These are phyloP conservation scores for Neurospora sp. DNA, from an alignment of 2,329 filamentous ascomycete species.

Conservation along the genomic window DNA sequence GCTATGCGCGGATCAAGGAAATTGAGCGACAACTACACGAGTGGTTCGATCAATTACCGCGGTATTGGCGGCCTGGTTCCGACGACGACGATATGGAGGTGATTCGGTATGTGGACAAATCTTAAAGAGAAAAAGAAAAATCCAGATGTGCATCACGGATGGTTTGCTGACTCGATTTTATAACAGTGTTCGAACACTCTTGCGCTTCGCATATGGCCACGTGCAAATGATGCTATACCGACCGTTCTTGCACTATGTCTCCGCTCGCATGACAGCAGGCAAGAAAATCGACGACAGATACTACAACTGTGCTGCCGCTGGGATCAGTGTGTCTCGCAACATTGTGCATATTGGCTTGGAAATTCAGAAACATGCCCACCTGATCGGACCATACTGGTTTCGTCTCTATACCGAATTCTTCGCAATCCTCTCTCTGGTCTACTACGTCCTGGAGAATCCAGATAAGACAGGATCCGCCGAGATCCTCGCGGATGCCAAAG, in stretches of 20 bases:
- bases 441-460: constrained; percentile 72
- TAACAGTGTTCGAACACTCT: constrained; percentile 55
- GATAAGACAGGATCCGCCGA: constrained; percentile 65
- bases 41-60: constrained; percentile 60
- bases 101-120: constrained; percentile 50
- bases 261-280: constrained; percentile 46
- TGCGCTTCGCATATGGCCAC: constrained; percentile 72
- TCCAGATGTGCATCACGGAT: background rate
- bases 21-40: constrained; percentile 53
- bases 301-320: constrained; percentile 60
- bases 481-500: constrained; percentile 73
- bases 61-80: constrained; percentile 66
- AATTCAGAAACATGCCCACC: constrained; percentile 62
- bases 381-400: constrained; percentile 83
- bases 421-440: constrained; percentile 61
- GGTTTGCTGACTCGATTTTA: background rate
- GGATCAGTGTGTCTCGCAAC: constrained; percentile 54
- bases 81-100: constrained; percentile 61
- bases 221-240: constrained; percentile 76
- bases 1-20: constrained; percentile 51
- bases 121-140: background rate
- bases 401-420: constrained; percentile 46
- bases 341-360: constrained; percentile 73
- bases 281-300: constrained; percentile 62
- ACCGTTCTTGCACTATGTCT: constrained; percentile 76